A percentile compares a stretch with the other conserved stretches of the same genome.
Conservation (phyloP, 2,329 filamentous ascomycete species). For the Pseudogymnoascus verrucosus region DNA sequence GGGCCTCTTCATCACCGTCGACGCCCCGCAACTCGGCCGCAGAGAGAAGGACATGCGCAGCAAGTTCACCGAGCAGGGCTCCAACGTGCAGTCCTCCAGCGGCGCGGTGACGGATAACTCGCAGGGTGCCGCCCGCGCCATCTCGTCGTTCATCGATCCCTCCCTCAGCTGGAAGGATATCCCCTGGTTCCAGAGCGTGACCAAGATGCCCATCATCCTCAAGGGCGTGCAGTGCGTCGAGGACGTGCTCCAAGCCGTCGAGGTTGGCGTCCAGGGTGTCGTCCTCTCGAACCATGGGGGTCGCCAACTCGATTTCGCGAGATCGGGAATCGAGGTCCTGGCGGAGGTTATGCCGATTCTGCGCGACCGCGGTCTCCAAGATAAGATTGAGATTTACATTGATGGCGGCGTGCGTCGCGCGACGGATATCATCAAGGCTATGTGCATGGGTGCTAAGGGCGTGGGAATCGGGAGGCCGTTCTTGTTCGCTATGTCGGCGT, state of each 20-base stretch:
- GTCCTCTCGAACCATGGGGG: constrained; percentile 96
- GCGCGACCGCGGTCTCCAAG: constrained; percentile 61
- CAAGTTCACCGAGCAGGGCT: constrained; percentile 80
- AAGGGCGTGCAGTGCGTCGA: constrained; percentile 97
- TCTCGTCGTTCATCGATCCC: constrained; percentile 95
- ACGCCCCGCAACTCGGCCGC: constrained; percentile 89
- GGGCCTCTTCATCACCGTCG: constrained; percentile 95
- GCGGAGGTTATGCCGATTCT: constrained; percentile 89
- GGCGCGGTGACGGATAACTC: constrained; percentile 71
- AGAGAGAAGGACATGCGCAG: constrained; percentile 96
- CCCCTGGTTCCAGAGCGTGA: constrained; percentile 84
- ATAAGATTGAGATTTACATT: constrained; percentile 77
- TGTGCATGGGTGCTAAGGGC: constrained; percentile 84
- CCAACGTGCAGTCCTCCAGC: constrained; percentile 63
- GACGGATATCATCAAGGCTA: constrained; percentile 90
- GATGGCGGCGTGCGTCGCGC: constrained; percentile 86
- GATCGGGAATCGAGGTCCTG: constrained; percentile 81
- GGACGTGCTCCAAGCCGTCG: constrained; percentile 81
- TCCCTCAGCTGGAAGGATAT: constrained; percentile 89
- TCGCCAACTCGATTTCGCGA: constrained; percentile 84
- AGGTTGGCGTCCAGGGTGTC: constrained; percentile 75
- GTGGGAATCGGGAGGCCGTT: constrained; percentile 94
- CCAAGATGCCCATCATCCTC: constrained; percentile 87
- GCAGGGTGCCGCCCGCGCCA: constrained; percentile 89
- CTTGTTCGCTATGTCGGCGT: constrained; percentile 90